A percentile compares a stretch with the other conserved stretches of the same genome.
phyloP scores from a whole-genome alignment of 2,329 filamentous ascomycete genomes.

The Phaeosphaeria sp. region DNA sequence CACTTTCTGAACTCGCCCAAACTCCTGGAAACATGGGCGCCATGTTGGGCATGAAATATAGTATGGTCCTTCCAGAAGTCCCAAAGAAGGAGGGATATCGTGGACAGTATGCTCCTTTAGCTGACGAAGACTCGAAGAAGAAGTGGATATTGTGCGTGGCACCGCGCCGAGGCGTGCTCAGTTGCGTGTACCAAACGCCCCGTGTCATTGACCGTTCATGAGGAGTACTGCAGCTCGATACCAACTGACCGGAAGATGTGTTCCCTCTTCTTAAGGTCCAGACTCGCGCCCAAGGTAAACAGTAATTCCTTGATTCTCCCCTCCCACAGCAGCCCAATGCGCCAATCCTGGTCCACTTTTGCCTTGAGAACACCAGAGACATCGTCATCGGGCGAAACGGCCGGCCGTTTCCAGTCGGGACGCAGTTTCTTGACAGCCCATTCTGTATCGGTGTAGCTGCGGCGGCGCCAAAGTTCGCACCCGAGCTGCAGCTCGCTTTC shows the following conservation, averaged over 20 bases:
- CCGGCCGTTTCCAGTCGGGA: conserved; percentile 48
- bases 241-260: conserved; percentile 79
- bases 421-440: conserved; percentile 53
- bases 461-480: conserved; percentile 86
- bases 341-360: conserved; percentile 84
- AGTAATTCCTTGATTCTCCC: conserved; percentile 89
- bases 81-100: conserved; percentile 14
- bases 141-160: neutral
- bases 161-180: neutral
- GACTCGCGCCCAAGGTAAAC: conserved; percentile 85
- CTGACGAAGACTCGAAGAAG: neutral
- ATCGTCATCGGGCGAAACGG: conserved; percentile 61
- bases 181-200: neutral
- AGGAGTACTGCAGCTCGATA: conserved; percentile 83
- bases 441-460: conserved; percentile 48
- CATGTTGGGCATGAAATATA: conserved; percentile 5
- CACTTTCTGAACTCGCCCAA: conserved; percentile 22
- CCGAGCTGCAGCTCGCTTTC: conserved; percentile 93
- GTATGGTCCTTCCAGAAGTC: conserved; percentile 24
- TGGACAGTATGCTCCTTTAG: conserved; percentile 1
- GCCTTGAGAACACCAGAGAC: conserved; percentile 90
- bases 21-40: conserved; percentile 23
- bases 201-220: conserved; percentile 56
- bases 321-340: conserved; percentile 89
- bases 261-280: conserved; percentile 78